These are phyloP conservation scores for Ramularia endophylla DNA, from an alignment of 2,329 filamentous ascomycete genomes.

Conservation along the genomic window DNA sequence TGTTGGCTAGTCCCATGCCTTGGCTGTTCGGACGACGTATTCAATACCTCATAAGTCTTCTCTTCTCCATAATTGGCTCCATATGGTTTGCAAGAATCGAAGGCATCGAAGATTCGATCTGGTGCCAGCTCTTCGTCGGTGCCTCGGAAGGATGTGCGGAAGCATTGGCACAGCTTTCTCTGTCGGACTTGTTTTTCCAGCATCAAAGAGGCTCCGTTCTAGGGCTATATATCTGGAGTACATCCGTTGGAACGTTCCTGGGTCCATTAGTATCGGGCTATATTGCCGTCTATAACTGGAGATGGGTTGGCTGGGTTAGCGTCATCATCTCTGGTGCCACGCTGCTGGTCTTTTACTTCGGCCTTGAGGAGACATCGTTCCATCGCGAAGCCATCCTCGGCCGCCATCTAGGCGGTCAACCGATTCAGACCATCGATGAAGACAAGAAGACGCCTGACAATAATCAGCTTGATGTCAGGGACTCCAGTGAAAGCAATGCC, in stretches of 20 bases:
- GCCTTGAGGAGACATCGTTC: slow-evolving; percentile 49
- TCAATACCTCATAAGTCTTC: slow-evolving; percentile 49
- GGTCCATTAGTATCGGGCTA: slow-evolving; percentile 50
- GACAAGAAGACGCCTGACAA: slow-evolving; percentile 13
- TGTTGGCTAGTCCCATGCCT: slow-evolving; percentile 49
- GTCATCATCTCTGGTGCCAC: slow-evolving; percentile 46
- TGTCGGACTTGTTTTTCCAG: slow-evolving; percentile 54
- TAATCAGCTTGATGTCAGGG: slow-evolving; percentile 5
- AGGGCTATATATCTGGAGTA: slow-evolving; percentile 51
- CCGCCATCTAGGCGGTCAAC: slow-evolving; percentile 17
- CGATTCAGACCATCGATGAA: slow-evolving; percentile 1
- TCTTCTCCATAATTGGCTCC: slow-evolving; percentile 45
- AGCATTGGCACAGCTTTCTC: slow-evolving; percentile 51
- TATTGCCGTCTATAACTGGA: slow-evolving; percentile 45
- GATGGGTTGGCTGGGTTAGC: slow-evolving; percentile 50
- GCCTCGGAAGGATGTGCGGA: slow-evolving; percentile 53
- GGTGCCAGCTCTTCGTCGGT: slow-evolving; percentile 53
- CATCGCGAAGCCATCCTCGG: slow-evolving; percentile 38
- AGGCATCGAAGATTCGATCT: slow-evolving; percentile 44
- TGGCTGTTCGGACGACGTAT: slow-evolving; percentile 51
- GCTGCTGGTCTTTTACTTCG: slow-evolving; percentile 46
- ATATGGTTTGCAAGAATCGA: slow-evolving; percentile 49
- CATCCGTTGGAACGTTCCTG: slow-evolving; percentile 51
- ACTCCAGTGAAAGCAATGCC: slow-evolving; percentile 3
- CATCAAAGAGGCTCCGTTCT: slow-evolving; percentile 51